Evolutionary conservation across 2,329 filamentous ascomycete species (phyloP).

Genomic region (Byssothecium circinans): DNA sequence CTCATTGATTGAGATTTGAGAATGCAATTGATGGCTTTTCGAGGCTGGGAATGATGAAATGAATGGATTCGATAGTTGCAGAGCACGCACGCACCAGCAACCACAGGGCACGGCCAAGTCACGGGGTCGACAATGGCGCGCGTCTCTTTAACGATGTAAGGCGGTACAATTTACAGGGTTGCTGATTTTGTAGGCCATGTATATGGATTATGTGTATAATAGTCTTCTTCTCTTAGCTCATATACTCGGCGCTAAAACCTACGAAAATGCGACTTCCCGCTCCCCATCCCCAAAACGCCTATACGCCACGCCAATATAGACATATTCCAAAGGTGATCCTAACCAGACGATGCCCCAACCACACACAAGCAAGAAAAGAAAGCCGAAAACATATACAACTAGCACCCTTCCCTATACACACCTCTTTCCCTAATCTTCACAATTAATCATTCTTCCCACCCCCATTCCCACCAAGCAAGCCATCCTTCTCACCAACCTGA

Average conservation of each 20-base stretch:
- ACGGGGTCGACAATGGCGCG: too few species aligned
- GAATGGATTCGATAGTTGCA: neutral
- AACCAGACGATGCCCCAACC: neutral
- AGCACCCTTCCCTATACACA: neutral
- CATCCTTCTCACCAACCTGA: conserved; percentile 68
- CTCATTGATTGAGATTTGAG: neutral
- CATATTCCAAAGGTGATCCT: neutral
- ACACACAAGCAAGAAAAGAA: neutral
- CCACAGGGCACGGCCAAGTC: too few species aligned
- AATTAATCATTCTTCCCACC: conserved; percentile 38
- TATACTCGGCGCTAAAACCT: too few species aligned
- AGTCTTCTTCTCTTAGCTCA: too few species aligned
- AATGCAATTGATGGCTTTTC: too few species aligned
- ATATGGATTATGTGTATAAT: too few species aligned
- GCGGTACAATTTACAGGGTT: too few species aligned
- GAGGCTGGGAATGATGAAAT: neutral
- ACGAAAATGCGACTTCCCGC: neutral
- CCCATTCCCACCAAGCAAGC: conserved; percentile 62
- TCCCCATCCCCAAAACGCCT: neutral
- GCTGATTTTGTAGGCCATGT: too few species aligned
- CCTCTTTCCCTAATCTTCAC: too few species aligned
- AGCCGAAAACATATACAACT: neutral
- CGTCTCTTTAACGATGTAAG: too few species aligned
- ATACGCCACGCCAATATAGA: neutral
- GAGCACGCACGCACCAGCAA: too few species aligned